phyloP scores from a whole-genome alignment of 179 eudicot species.

The Beta lomatogona region DNA sequence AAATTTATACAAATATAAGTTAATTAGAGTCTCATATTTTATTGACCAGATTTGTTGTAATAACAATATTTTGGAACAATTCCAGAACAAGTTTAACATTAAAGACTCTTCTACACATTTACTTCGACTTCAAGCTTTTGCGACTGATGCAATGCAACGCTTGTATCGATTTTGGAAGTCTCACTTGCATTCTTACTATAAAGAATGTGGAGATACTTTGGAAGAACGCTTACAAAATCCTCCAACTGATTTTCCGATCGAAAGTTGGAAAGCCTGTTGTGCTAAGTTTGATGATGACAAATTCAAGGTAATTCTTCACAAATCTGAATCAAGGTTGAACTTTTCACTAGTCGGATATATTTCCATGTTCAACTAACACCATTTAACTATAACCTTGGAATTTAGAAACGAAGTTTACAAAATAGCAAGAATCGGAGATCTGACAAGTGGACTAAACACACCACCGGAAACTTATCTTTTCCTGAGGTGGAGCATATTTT shows the following conservation, averaged over 20 bases:
- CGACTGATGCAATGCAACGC: not conserved
- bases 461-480: not conserved
- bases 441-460: conserved; percentile 7
- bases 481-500: not conserved
- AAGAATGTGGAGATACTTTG: conserved; percentile 2
- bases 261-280: conserved; percentile 8
- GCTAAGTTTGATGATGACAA: not conserved
- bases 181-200: not conserved
- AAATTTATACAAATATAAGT: not conserved
- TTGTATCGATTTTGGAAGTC: conserved; percentile 12
- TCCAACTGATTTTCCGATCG: not conserved
- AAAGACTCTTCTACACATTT: no score
- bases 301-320: not conserved
- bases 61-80: not conserved
- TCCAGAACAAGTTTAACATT: no score
- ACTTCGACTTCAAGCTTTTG: not conserved
- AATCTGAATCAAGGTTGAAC: no score
- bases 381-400: not conserved
- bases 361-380: no score
- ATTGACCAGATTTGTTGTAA: not conserved
- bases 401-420: not conserved
- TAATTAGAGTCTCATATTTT: not conserved
- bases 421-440: not conserved
- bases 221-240: conserved; percentile 1
- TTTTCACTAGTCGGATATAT: no score